Percentiles rank a stretch among this genome's conserved stretches.
Evolutionary conservation across 1,284 basidiomycete genomes (phyloP).

Genomic region (Ganoderma lucidum): DNA sequence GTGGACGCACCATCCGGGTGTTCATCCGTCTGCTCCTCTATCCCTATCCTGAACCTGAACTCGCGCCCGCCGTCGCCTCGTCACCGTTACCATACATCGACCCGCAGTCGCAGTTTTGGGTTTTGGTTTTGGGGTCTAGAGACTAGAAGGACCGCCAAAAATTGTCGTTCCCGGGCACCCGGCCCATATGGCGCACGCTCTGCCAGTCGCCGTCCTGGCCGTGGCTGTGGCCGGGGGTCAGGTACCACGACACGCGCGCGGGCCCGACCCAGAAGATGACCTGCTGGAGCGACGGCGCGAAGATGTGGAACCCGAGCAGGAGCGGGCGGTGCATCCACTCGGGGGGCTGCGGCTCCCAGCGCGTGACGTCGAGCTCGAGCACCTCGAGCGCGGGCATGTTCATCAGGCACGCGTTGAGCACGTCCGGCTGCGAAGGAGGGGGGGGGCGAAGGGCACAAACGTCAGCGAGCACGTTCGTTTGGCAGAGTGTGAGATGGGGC

Average conservation of each 20-base stretch:
- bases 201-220: conserved; percentile 34
- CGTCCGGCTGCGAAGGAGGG: conserved; percentile 27
- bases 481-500: neutral
- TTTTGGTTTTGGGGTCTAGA: neutral
- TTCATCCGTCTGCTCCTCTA: neutral
- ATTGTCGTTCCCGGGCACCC: conserved; percentile 25
- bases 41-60: too few relatives aligned
- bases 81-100: neutral
- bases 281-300: conserved; percentile 38
- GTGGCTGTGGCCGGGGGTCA: conserved; percentile 18
- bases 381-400: conserved; percentile 36
- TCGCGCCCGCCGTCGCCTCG: neutral
- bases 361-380: conserved; percentile 42
- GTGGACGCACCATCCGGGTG: conserved; percentile 2
- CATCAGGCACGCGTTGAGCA: conserved; percentile 39
- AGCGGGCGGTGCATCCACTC: conserved; percentile 38
- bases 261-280: conserved; percentile 40
- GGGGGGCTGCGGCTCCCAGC: conserved; percentile 38
- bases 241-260: conserved; percentile 38
- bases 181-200: conserved; percentile 24
- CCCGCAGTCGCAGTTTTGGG: too few relatives aligned
- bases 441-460: neutral
- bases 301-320: conserved; percentile 41
- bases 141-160: conserved; percentile 34
- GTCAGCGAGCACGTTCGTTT: conserved; percentile 15